Evolutionary conservation across 805 yeast species (phyloP).

Genomic region (Lipomyces lipofer): DNA sequence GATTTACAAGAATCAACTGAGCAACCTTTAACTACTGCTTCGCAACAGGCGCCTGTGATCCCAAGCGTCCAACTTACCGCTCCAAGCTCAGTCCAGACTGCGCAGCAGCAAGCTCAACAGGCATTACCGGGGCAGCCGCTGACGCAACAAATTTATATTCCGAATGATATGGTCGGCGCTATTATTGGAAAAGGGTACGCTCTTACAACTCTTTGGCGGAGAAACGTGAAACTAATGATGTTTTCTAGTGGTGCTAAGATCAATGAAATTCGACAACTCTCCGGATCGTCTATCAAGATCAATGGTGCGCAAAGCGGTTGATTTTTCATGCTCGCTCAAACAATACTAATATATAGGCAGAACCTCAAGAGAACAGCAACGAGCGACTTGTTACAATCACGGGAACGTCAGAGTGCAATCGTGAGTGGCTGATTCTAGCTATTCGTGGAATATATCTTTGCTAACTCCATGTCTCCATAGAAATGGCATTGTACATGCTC

Average conservation of each 20-base stretch:
- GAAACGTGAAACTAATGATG: too few species aligned
- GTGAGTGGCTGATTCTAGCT: conserved; percentile 9
- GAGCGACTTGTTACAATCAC: conserved; percentile 36
- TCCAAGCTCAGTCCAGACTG: conserved; percentile 17
- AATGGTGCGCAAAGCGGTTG: conserved; percentile 43
- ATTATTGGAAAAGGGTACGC: conserved; percentile 71
- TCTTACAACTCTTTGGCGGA: not conserved
- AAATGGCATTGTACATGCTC: conserved; percentile 37
- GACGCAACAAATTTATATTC: conserved; percentile 71
- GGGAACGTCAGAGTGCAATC: conserved; percentile 28
- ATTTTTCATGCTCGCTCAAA: not conserved
- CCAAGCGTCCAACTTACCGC: conserved; percentile 16
- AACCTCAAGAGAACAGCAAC: conserved; percentile 29
- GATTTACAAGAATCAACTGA: not conserved
- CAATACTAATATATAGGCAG: conserved; percentile 2
- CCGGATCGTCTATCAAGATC: conserved; percentile 75
- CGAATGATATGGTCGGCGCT: conserved; percentile 76
- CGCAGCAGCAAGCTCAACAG: conserved; percentile 26
- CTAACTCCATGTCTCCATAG: conserved; percentile 4
- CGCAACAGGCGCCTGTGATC: not conserved
- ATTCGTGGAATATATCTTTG: not conserved
- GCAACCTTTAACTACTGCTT: conserved; percentile 1
- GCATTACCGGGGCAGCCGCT: conserved; percentile 34
- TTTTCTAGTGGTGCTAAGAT: conserved; percentile 71
- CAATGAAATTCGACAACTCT: conserved; percentile 69